Conservation (phyloP, 345 rosid species). For the Diplotaxis tenuifolia region DNA sequence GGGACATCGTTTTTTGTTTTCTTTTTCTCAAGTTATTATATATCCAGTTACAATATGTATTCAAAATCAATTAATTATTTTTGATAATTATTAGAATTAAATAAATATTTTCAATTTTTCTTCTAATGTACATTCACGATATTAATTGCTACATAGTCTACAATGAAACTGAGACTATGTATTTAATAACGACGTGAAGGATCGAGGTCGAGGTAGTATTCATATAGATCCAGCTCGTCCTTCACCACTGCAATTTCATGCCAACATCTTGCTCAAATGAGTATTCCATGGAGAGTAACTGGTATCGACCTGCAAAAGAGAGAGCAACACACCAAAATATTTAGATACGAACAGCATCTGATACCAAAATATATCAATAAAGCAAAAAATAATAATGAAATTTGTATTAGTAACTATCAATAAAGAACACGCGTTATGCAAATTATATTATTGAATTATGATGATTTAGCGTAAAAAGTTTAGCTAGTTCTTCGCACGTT, state of each 20-base stretch:
- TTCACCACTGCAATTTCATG: constrained; percentile 25
- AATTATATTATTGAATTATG: neutral
- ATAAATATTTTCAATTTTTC: neutral
- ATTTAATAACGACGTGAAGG: constrained; percentile 25
- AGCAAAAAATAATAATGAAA: neutral
- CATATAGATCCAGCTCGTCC: constrained; percentile 16
- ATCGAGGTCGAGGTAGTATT: constrained; percentile 40
- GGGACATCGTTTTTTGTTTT: no score
- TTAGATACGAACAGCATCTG: neutral
- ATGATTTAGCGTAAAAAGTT: neutral
- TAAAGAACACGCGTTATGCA: neutral
- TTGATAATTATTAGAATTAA: neutral
- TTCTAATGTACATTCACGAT: neutral
- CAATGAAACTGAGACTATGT: neutral
- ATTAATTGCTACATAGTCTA: neutral
- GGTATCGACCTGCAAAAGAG: constrained; percentile 10
- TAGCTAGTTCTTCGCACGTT: neutral
- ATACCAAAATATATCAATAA: neutral
- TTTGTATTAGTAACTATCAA: neutral
- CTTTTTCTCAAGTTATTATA: neutral
- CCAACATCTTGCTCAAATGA: constrained; percentile 43
- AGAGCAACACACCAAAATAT: neutral
- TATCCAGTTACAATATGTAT: neutral
- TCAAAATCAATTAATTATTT: neutral
- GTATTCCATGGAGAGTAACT: constrained; percentile 28